A percentile compares a stretch with the other conserved stretches of the same genome.
Evolutionary conservation across 768 basidiomycete species (phyloP).

Genomic region (Trametes sanguinea): DNA sequence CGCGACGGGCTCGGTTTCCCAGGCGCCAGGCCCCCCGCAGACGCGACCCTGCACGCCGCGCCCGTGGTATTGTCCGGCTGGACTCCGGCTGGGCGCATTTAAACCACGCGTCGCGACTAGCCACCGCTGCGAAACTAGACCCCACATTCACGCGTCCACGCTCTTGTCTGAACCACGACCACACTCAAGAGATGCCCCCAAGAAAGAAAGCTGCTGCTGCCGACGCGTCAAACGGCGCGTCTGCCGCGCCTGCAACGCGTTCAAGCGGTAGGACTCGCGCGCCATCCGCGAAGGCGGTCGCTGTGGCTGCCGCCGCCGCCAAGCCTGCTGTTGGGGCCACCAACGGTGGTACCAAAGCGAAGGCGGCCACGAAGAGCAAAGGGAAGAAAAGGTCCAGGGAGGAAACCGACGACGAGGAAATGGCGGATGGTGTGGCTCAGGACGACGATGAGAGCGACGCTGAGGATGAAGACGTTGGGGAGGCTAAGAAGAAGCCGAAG

Average conservation of each 20-base stretch:
- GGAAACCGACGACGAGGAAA: slow-evolving; percentile 23
- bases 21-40: background rate
- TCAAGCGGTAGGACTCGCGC: slow-evolving; percentile 34
- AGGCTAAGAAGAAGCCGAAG: slow-evolving; percentile 10
- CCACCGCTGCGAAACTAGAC: background rate
- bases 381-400: slow-evolving; percentile 24
- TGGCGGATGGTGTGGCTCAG: slow-evolving; percentile 19
- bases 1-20: background rate
- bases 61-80: background rate
- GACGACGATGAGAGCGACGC: background rate
- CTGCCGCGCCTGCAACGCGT: slow-evolving; percentile 30
- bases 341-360: background rate
- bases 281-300: slow-evolving; percentile 27
- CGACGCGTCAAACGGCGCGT: slow-evolving; percentile 32
- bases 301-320: slow-evolving; percentile 12
- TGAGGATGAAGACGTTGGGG: slow-evolving; percentile 3
- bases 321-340: background rate
- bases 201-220: slow-evolving; percentile 43
- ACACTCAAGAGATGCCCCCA: slow-evolving; percentile 26
- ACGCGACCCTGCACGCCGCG: background rate
- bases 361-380: slow-evolving; percentile 23
- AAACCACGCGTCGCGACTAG: background rate
- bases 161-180: no score
- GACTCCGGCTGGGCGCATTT: background rate
- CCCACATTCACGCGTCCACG: background rate